phyloP scores from a whole-genome alignment of 208 protist species.

The Trypanosoma caninum region DNA sequence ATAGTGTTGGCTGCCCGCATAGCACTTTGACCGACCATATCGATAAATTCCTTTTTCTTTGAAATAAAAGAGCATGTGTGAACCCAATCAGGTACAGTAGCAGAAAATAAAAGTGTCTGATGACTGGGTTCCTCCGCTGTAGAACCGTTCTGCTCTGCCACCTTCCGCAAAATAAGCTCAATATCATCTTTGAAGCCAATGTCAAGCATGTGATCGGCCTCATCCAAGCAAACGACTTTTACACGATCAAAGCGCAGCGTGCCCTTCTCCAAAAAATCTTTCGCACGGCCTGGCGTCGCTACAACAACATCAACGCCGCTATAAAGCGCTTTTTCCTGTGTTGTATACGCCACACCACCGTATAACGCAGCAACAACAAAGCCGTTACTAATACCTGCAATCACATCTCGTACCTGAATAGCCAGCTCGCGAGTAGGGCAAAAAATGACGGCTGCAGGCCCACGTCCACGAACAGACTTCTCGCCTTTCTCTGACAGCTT shows the following conservation, averaged over 20 bases:
- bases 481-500: slow-evolving; percentile 33
- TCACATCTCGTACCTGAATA: slow-evolving; percentile 96
- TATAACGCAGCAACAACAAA: slow-evolving; percentile 93
- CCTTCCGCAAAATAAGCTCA: slow-evolving; percentile 92
- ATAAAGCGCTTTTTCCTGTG: slow-evolving; percentile 89
- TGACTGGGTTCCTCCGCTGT: slow-evolving; percentile 76
- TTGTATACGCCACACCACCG: slow-evolving; percentile 92
- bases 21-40: slow-evolving; percentile 92
- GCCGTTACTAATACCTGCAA: slow-evolving; percentile 82
- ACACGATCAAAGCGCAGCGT: slow-evolving; percentile 88
- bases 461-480: slow-evolving; percentile 45
- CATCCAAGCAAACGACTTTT: slow-evolving; percentile 96
- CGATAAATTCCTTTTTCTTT: slow-evolving; percentile 90
- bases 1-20: slow-evolving; percentile 93
- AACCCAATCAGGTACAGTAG: slow-evolving; percentile 92
- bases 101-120: slow-evolving; percentile 94
- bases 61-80: slow-evolving; percentile 75
- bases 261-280: slow-evolving; percentile 98
- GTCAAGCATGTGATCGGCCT: slow-evolving; percentile 98
- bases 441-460: slow-evolving; percentile 93
- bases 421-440: slow-evolving; percentile 98
- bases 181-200: slow-evolving; percentile 97
- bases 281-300: slow-evolving; percentile 97
- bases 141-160: slow-evolving; percentile 90
- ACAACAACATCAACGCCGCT: slow-evolving; percentile 98